phyloP scores from a whole-genome alignment of 441 rosid genomes.

The Theobroma grandiflorum region DNA sequence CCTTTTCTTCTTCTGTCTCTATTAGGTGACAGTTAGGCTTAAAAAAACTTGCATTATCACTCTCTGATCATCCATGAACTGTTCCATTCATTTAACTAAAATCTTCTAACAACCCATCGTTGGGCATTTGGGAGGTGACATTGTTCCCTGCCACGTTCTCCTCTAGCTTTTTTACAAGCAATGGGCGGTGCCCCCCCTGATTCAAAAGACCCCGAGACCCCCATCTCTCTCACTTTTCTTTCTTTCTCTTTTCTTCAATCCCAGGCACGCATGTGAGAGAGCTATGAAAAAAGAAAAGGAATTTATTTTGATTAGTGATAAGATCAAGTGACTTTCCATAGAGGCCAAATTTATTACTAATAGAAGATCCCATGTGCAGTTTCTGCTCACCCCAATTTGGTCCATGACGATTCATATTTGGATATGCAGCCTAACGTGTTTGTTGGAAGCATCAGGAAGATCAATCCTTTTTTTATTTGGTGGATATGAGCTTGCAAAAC shows the following conservation, averaged over 20 bases:
- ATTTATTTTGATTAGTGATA: neutral
- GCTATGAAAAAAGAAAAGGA: neutral
- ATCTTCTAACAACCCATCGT: neutral
- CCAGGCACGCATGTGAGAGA: slow-evolving; percentile 19
- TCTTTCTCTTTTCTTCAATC: neutral
- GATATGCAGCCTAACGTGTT: too few species aligned
- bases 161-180: slow-evolving; percentile 12
- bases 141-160: slow-evolving; percentile 2
- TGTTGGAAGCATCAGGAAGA: too few species aligned
- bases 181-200: slow-evolving; percentile 14
- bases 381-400: neutral
- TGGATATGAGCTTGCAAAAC: neutral
- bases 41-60: neutral
- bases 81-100: neutral
- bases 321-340: slow-evolving; percentile 7
- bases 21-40: neutral
- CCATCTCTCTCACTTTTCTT: neutral
- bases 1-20: neutral
- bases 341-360: neutral
- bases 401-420: neutral
- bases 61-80: neutral
- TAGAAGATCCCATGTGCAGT: slow-evolving; percentile 4
- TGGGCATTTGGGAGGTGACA: neutral
- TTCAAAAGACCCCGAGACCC: neutral
- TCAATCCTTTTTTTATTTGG: neutral